Evolutionary conservation across 345 rosid species (phyloP), one percentile per base, ranked within the genome.

Genomic region (Chamaenerion angustifolium): DNA sequence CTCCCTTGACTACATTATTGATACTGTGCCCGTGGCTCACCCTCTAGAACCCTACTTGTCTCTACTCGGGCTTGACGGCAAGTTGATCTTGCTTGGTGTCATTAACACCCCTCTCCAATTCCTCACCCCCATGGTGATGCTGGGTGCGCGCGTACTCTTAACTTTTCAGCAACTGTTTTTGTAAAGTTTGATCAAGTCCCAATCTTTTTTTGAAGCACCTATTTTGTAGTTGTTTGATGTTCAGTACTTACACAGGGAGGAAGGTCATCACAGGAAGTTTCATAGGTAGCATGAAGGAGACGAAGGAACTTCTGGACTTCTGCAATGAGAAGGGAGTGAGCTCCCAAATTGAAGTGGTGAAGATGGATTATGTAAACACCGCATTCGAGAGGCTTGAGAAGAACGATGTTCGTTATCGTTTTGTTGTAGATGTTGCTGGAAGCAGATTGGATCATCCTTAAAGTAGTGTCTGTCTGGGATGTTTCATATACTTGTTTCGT

Each of bases 21-120:
- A 90, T 51, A 90, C 98, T 0, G 88, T 86, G 25, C 98, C 95
- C 11, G 98, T 52, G 11, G 58, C 56, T 61, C 95, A 86, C 57
- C 80, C 94, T 37, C 86, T 86, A 18, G 94, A 86, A 66, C 95
- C 98, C 40, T 90, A 71, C 51, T 65, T 90, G 40, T 56, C 92
- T 10, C 37, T 86, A 48, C 57, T 83, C 68, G 86, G 61, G 67
- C 79, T 86, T 51, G 83, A 90, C 56, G 95, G 98, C 11, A 86
- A 86, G 59, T 64, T 90, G 67, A 76, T 92, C 62, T 66, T 92
- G 76, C 66, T 75, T 56, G 98, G 96, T 55, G 93, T 77, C 27
- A 82, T 86, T 43, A 80, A 45, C 51, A 52, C 85, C 27, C 98
- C 98, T 45, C 57, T 83, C 48, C 87, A 80, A 56, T 92, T 92